Conservation (phyloP, 148 eudicot species). For the Nepenthes gracilis region DNA sequence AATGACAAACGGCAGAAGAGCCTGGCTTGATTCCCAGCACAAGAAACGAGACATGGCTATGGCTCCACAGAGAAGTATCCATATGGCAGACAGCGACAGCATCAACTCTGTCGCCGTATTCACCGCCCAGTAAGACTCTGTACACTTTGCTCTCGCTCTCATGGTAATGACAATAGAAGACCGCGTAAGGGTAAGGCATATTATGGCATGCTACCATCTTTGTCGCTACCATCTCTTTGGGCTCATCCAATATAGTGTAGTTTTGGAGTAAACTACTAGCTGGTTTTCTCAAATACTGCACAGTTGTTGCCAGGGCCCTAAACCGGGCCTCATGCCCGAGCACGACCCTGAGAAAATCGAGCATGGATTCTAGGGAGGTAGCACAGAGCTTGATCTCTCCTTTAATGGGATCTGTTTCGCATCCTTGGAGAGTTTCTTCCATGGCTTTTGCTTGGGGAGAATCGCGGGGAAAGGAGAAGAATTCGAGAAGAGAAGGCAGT, state of each 20-base stretch:
- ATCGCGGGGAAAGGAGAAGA: constrained; percentile 19
- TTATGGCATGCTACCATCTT: constrained; percentile 50
- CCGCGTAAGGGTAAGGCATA: constrained; percentile 57
- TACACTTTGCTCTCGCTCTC: constrained; percentile 28
- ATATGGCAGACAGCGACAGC: constrained; percentile 38
- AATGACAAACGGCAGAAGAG: constrained; percentile 43
- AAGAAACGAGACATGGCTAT: constrained; percentile 25
- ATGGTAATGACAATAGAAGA: constrained; percentile 54
- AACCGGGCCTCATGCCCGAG: constrained; percentile 1
- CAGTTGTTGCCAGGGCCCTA: constrained; percentile 10
- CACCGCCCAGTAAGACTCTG: constrained; percentile 23
- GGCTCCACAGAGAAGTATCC: constrained; percentile 46
- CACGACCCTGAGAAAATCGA: constrained; percentile 28
- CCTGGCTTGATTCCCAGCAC: constrained; percentile 32
- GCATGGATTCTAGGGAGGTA: constrained; percentile 49
- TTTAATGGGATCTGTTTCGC: constrained; percentile 29
- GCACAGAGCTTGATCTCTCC: constrained; percentile 50
- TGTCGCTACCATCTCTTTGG: constrained; percentile 20
- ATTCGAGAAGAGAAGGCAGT: constrained; percentile 19
- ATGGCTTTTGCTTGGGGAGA: constrained; percentile 50
- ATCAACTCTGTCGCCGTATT: constrained; percentile 12
- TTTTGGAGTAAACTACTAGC: constrained; percentile 8
- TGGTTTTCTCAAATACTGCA: neutral
- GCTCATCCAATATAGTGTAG: constrained; percentile 23
- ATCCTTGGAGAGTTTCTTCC: constrained; percentile 34